Evolutionary conservation across 257 asterid species (phyloP), one percentile per base, ranked within the genome.

Genomic region (Salvia rosmarinus): DNA sequence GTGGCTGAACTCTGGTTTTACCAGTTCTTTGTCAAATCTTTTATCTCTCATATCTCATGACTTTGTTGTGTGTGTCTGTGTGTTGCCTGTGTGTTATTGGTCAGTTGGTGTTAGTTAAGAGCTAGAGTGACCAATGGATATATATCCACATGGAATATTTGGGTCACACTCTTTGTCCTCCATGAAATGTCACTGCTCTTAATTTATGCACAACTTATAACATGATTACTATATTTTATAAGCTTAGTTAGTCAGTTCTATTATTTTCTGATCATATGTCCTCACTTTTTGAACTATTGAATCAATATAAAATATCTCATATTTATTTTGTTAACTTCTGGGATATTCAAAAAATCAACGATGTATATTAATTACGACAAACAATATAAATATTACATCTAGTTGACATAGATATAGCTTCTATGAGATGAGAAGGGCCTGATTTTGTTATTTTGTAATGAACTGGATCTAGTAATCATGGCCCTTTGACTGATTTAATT

Each of bases 1-100:
- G 54, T 57, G 82, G 82, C 72, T 75, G 65, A 42, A 52, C 58
- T 49, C 57, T 79, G 73, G 63, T 58, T 50, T 47, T 63, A n/a
- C 78, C 55, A 30, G 23, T 58, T 66, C 4, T 9, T 67, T 60
- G 63, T 72, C 75, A 62, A 50, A 65, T 46, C 70, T 67, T 59
- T 23, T 64, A 64, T 55, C 52, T 63, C 34, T 1, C 55, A 62
- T n/a, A 2, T 20, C 47, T 55, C 54, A 54, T 68, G 17, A 34
- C 44, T 52, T 11, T 68, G 30, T 10, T 44, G 64, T 25, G 3
- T 40, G 11, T 34, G 4, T 21, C 2, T 63, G 23, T 35, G 3
- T 75, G 32, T 51, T 52, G 43, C 39, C 14, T 75, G 14, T 49
- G 40, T 59, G 25, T n/a, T n/a, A 63, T 40, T 63, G 58, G 75